Evolutionary conservation across 345 rosid genomes (phyloP).

Genomic region (Melaleuca alternifolia): DNA sequence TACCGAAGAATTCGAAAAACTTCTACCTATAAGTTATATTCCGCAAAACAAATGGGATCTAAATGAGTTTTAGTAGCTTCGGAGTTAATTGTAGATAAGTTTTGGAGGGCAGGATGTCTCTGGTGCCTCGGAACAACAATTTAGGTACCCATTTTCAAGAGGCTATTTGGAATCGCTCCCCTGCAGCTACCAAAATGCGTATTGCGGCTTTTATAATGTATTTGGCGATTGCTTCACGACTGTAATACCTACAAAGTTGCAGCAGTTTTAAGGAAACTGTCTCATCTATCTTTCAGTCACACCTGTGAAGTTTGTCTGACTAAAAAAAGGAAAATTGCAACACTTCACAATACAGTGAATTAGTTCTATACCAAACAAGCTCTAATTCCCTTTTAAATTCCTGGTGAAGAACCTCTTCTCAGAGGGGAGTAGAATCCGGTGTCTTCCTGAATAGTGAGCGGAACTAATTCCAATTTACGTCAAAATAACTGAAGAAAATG

Average conservation of each 20-base stretch:
- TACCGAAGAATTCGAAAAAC: too few species aligned
- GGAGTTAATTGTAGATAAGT: background rate
- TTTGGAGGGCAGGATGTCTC: fast-evolving
- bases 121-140: background rate
- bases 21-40: too few species aligned
- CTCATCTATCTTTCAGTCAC: background rate
- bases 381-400: background rate
- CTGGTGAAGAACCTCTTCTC: background rate
- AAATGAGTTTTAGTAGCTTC: fast-evolving
- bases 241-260: background rate
- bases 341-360: background rate
- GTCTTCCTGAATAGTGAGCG: background rate
- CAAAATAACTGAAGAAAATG: slow-evolving; percentile 13
- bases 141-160: background rate
- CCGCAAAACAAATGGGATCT: too few species aligned
- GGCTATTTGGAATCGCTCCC: background rate
- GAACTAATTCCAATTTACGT: background rate
- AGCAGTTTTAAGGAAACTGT: background rate
- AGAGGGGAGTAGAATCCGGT: background rate
- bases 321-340: too few species aligned
- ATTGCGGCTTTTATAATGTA: background rate
- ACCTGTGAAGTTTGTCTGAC: background rate
- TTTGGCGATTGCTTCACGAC: too few species aligned
- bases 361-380: background rate
- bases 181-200: background rate